Conservation (phyloP, 495 filamentous ascomycete genomes). For the Articulospora tetracladia region DNA sequence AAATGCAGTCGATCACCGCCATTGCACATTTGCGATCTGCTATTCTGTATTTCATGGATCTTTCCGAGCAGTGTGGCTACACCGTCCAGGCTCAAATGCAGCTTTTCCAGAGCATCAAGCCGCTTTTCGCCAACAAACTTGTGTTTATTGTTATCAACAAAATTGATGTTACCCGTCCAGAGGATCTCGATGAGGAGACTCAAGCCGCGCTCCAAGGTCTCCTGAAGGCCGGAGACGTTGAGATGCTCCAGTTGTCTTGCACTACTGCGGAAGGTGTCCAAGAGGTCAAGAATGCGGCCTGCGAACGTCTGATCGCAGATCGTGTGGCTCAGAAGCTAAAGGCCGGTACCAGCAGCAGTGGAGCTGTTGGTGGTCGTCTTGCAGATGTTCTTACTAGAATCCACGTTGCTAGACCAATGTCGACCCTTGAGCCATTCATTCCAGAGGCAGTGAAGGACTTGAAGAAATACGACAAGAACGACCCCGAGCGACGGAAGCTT, state of each 20-base stretch:
- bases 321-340: conserved; percentile 94
- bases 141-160: conserved; percentile 98
- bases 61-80: conserved; percentile 97
- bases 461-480: conserved; percentile 85
- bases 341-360: conserved; percentile 71
- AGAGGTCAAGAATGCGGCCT: conserved; percentile 89
- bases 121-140: conserved; percentile 94
- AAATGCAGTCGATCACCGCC: conserved; percentile 97
- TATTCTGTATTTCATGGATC: conserved; percentile 96
- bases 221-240: conserved; percentile 80
- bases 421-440: conserved; percentile 81
- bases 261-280: conserved; percentile 93
- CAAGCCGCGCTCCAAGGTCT: conserved; percentile 75
- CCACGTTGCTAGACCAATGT: conserved; percentile 89
- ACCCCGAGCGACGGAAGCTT: conserved; percentile 73
- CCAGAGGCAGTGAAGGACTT: conserved; percentile 76
- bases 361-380: conserved; percentile 69
- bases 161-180: conserved; percentile 84
- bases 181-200: conserved; percentile 80
- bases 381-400: conserved; percentile 89
- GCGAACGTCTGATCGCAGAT: conserved; percentile 87
- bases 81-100: conserved; percentile 86
- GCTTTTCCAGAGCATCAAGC: conserved; percentile 93
- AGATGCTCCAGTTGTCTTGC: conserved; percentile 88
- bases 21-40: conserved; percentile 94